Evolutionary conservation across 352 stramenopile genomes (phyloP), one percentile per base, ranked within the genome.

Genomic region (Phytophthora quininea): DNA sequence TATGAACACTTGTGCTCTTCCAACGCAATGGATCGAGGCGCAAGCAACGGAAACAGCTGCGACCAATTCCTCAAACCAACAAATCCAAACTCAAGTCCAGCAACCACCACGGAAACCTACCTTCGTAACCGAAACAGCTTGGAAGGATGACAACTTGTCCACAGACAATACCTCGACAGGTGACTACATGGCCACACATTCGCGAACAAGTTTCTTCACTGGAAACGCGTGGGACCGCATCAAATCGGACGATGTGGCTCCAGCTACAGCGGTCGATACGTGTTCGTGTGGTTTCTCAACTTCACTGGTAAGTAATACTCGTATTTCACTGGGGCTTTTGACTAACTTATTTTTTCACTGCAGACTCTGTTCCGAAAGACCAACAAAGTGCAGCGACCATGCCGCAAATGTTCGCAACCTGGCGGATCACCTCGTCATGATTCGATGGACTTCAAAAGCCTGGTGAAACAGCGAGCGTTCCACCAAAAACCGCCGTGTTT

Each of bases 391-490:
- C 51, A 74, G 11, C 67, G 67, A 4, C 67, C 67, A 29, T 74
- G 67, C 54, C 51, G 62, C 27, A 64, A 63, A 30, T 67, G 53
- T 30, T 48, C 38, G 15, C 47, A 40, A 12, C 2, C 49, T 8
- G 47, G 38, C 27, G 8, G 37, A 2, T 43, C 42, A 12, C 37
- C 14, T 30, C 4, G 52, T 33, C 48, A 42, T 38, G 42, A 71
- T 10, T 9, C 47, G 14, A 71, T 54, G 9, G 62, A 76, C 9
- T 80, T 89, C 37, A 74, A 58, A 10, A 79, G 81, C 7, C 73
- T 91, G 10, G 66, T 79, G 4, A 89, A 86, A 61, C 80, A 91
- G 66, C 80, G 83, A 8, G 83, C 83, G 11, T 89, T 89, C 54
- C 74, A 86, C 38, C 67, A 76, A 40, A 90, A 89, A 33, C 62